Evolutionary conservation across 306 rosid genomes (phyloP).

Genomic region (Leucaena leucocephala): DNA sequence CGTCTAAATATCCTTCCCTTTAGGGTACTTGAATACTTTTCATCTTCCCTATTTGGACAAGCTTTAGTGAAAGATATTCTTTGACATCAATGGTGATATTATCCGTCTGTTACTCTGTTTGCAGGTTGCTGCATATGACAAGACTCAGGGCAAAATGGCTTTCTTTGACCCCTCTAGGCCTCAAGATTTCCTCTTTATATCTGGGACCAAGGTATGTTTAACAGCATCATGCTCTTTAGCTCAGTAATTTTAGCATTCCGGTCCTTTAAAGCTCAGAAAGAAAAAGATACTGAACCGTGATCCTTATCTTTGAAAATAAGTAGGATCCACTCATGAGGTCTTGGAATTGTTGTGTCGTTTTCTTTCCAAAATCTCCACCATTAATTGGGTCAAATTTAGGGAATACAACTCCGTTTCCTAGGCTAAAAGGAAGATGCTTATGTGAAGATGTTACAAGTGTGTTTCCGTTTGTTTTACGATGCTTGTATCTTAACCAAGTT

Average conservation of each 20-base stretch:
- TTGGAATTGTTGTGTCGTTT: background rate
- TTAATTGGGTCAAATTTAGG: background rate
- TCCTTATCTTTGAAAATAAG: background rate
- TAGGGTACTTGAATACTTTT: slow-evolving; percentile 54
- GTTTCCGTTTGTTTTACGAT: background rate
- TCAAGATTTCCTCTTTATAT: slow-evolving; percentile 91
- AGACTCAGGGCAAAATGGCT: slow-evolving; percentile 92
- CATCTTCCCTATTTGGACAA: background rate
- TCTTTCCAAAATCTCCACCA: background rate
- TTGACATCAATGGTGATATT: slow-evolving; percentile 25
- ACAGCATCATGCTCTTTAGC: background rate
- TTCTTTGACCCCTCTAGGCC: slow-evolving; percentile 93
- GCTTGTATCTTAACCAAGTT: slow-evolving; percentile 44
- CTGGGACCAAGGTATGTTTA: slow-evolving; percentile 87
- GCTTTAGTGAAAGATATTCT: slow-evolving; percentile 6
- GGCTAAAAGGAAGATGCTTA: slow-evolving; percentile 2
- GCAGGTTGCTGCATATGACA: slow-evolving; percentile 98
- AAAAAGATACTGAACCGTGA: background rate
- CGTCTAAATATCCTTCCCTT: slow-evolving; percentile 97
- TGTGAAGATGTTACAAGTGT: background rate
- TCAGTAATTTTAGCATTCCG: background rate
- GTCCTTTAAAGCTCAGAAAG: background rate
- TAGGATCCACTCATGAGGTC: background rate
- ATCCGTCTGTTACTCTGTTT: slow-evolving; percentile 2
- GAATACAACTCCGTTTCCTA: background rate